Conservation (phyloP, 1,139 yeast genomes). For the Wickerhamomyces sp. region DNA sequence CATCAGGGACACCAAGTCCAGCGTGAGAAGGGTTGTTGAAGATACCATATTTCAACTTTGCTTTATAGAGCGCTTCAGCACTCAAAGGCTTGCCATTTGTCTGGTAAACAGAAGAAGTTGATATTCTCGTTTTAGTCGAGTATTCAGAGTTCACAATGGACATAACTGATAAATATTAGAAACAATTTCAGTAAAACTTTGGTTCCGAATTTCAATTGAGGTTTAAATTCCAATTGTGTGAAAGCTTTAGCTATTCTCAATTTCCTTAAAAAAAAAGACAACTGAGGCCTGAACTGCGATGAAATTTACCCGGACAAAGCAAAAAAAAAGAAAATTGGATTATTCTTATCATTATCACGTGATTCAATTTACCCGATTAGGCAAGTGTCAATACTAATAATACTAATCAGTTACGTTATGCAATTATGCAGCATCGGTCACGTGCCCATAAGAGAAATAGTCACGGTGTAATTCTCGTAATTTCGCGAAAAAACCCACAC, state of each 20-base stretch:
- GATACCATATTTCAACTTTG: conserved; percentile 71
- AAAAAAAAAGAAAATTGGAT: too few relatives aligned
- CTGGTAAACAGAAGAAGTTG: conserved; percentile 45
- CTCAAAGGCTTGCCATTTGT: conserved; percentile 66
- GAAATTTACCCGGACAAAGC: conserved; percentile 1
- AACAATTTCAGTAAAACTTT: too few relatives aligned
- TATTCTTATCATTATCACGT: too few relatives aligned
- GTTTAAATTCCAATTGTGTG: too few relatives aligned
- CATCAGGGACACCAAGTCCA: conserved; percentile 58
- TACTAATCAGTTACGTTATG: neutral
- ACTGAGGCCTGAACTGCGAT: too few relatives aligned
- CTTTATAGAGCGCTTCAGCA: conserved; percentile 72
- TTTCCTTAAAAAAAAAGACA: too few relatives aligned
- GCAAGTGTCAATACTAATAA: neutral
- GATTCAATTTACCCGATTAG: neutral
- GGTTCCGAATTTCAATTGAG: too few relatives aligned
- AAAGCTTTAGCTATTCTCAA: too few relatives aligned
- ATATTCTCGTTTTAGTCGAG: conserved; percentile 14
- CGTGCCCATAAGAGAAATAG: too few relatives aligned
- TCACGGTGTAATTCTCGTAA: too few relatives aligned
- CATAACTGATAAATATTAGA: too few relatives aligned
- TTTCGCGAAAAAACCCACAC: too few relatives aligned
- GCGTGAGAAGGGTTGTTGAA: conserved; percentile 67
- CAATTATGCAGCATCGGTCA: neutral
- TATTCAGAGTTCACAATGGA: conserved; percentile 12